phyloP scores from a whole-genome alignment of 495 filamentous ascomycete genomes.

The Xylona heveae region DNA sequence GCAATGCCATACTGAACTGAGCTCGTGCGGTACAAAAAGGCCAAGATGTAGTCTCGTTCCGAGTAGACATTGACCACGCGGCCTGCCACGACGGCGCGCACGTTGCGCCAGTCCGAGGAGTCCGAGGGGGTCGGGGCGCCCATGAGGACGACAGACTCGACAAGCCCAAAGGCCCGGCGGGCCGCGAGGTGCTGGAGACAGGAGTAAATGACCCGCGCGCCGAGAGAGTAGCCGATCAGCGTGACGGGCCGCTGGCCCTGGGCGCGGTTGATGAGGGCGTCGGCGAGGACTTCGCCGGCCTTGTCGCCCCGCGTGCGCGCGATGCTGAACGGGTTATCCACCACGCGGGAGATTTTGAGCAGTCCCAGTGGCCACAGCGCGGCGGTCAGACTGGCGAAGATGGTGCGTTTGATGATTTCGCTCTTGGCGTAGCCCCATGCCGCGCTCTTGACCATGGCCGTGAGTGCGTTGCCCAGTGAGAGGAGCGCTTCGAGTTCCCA shows the following conservation, averaged over 20 bases:
- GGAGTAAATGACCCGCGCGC: conserved; percentile 68
- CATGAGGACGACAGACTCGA: conserved; percentile 71
- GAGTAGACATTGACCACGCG: conserved; percentile 61
- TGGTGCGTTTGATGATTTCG: conserved; percentile 55
- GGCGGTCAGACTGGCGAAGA: conserved; percentile 49
- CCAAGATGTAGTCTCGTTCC: conserved; percentile 55
- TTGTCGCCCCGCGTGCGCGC: conserved; percentile 72
- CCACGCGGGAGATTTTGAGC: conserved; percentile 54
- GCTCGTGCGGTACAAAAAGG: conserved; percentile 55
- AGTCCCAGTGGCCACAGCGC: conserved; percentile 59
- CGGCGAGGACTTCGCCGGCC: conserved; percentile 64
- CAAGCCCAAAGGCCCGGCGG: conserved; percentile 59
- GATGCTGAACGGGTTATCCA: conserved; percentile 81
- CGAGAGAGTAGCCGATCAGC: conserved; percentile 77
- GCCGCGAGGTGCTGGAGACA: conserved; percentile 60
- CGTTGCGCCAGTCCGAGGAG: conserved; percentile 37
- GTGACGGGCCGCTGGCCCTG: conserved; percentile 82
- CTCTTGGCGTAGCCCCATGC: conserved; percentile 60
- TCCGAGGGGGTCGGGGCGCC: conserved; percentile 60
- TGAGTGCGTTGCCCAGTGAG: conserved; percentile 56
- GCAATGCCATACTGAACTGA: conserved; percentile 60
- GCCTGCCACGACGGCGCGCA: conserved; percentile 51
- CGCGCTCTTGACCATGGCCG: conserved; percentile 48
- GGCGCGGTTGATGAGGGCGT: conserved; percentile 67
- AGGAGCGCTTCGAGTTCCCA: conserved; percentile 65